Percentiles rank a stretch among this genome's conserved stretches.
Conservation (phyloP, 2,329 filamentous ascomycete species). For the Ophiostoma piceae region DNA sequence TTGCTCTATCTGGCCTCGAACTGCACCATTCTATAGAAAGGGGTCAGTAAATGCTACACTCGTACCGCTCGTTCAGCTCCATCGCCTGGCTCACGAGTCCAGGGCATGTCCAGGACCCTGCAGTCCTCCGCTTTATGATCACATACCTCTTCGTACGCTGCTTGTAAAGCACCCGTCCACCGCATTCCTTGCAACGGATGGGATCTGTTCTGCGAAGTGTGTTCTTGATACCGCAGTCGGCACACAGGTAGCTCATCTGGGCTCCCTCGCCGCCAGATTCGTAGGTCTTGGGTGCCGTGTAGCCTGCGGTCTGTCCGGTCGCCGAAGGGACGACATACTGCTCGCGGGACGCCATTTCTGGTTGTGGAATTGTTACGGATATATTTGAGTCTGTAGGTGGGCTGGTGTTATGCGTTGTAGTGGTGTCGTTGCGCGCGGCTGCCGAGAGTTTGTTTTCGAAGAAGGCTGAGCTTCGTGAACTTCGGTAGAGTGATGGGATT, state of each 20-base stretch:
- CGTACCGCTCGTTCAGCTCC: background rate
- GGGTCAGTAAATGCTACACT: background rate
- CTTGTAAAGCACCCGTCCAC: constrained; percentile 94
- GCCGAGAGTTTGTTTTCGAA: background rate
- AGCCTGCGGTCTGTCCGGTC: constrained; percentile 38
- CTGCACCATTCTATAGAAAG: constrained; percentile 75
- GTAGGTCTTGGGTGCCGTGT: constrained; percentile 31
- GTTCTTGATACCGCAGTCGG: constrained; percentile 77
- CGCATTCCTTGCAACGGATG: constrained; percentile 86
- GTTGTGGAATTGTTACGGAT: background rate
- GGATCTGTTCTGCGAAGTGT: constrained; percentile 70
- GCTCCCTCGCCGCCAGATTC: constrained; percentile 41
- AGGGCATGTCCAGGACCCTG: background rate
- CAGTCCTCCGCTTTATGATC: background rate
- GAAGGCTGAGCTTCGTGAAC: background rate
- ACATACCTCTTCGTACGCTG: constrained; percentile 86
- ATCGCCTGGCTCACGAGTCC: background rate
- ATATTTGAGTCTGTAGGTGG: background rate
- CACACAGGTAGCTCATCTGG: constrained; percentile 68
- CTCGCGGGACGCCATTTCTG: constrained; percentile 56
- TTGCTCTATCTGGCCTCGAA: constrained; percentile 77
- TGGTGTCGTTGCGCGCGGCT: background rate
- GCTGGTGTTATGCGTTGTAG: background rate
- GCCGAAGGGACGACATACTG: constrained; percentile 67
- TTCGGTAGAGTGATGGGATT: background rate